phyloP scores from a whole-genome alignment of 768 basidiomycete genomes.

The Lactifluus volemus region DNA sequence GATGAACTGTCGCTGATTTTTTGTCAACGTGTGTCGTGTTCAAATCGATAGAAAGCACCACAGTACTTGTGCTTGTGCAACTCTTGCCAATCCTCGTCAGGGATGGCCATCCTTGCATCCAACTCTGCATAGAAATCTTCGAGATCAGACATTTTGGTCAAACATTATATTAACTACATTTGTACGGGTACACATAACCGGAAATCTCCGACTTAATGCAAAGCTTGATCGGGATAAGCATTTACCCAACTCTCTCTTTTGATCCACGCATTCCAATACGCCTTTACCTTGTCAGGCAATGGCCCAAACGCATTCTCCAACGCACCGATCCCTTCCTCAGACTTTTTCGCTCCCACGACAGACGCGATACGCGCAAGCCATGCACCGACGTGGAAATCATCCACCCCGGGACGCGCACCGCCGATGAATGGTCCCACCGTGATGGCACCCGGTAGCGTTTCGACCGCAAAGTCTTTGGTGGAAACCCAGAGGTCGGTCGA shows the following conservation, averaged over 20 bases:
- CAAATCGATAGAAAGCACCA: not conserved
- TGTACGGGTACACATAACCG: not conserved
- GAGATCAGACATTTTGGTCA: not conserved
- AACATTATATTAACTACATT: too few relatives aligned
- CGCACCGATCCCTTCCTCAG: slow-evolving; percentile 30
- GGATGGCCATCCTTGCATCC: slow-evolving; percentile 17
- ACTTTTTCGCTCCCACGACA: slow-evolving; percentile 30
- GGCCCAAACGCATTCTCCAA: slow-evolving; percentile 34
- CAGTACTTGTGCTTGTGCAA: not conserved
- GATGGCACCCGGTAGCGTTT: slow-evolving; percentile 34
- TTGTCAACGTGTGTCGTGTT: not conserved
- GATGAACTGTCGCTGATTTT: not conserved
- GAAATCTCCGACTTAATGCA: slow-evolving; percentile 1
- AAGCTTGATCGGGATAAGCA: slow-evolving; percentile 24
- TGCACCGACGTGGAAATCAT: slow-evolving; percentile 46
- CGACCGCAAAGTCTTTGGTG: slow-evolving; percentile 31
- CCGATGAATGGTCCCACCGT: slow-evolving; percentile 39
- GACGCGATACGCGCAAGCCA: slow-evolving; percentile 44
- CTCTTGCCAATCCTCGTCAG: not conserved
- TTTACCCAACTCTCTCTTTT: slow-evolving; percentile 37
- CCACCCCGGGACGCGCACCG: slow-evolving; percentile 40
- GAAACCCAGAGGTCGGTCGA: slow-evolving; percentile 33
- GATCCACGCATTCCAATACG: slow-evolving; percentile 39
- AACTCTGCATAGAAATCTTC: slow-evolving; percentile 17
- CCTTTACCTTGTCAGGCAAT: slow-evolving; percentile 31